Conservation (phyloP, 2,329 filamentous ascomycete genomes). For the Beauveria varroae region DNA sequence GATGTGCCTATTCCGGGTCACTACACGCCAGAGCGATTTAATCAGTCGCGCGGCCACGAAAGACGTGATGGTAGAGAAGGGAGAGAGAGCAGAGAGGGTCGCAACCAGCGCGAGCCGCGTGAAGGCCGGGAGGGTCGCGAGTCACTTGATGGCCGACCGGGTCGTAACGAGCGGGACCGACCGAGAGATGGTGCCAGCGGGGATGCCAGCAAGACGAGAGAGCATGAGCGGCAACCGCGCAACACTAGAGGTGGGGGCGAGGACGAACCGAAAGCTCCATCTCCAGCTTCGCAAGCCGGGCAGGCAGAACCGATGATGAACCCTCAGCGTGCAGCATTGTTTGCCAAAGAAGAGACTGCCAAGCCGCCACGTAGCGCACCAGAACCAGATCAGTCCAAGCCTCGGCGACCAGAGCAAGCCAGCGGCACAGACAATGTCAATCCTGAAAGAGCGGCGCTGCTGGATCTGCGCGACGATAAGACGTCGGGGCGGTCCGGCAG, state of each 20-base stretch:
- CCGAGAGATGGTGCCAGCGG: neutral
- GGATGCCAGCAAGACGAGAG: constrained; percentile 11
- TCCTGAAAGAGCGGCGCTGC: constrained; percentile 39
- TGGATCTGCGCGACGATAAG: constrained; percentile 31
- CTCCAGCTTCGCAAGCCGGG: constrained; percentile 20
- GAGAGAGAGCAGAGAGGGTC: constrained; percentile 24
- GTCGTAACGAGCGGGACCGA: constrained; percentile 14
- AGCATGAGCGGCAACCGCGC: constrained; percentile 26
- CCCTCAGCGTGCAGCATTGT: constrained; percentile 45
- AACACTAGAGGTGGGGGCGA: constrained; percentile 21
- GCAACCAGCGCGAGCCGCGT: constrained; percentile 28
- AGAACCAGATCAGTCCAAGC: constrained; percentile 24
- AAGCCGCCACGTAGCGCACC: constrained; percentile 18
- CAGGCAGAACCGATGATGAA: constrained; percentile 43
- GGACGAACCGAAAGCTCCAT: constrained; percentile 21
- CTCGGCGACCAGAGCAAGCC: constrained; percentile 20
- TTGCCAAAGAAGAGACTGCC: constrained; percentile 29
- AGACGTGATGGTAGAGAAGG: constrained; percentile 30
- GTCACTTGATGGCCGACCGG: constrained; percentile 23
- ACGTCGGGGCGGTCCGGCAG: constrained; percentile 30
- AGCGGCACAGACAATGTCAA: constrained; percentile 35
- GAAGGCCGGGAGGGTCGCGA: constrained; percentile 33
- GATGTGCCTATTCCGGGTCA: constrained; percentile 48
- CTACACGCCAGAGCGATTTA: constrained; percentile 38
- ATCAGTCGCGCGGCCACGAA: constrained; percentile 33